Percentiles rank a stretch among this genome's conserved stretches.
Evolutionary conservation across 768 basidiomycete species (phyloP).

Genomic region (Tephrocybe sp.): DNA sequence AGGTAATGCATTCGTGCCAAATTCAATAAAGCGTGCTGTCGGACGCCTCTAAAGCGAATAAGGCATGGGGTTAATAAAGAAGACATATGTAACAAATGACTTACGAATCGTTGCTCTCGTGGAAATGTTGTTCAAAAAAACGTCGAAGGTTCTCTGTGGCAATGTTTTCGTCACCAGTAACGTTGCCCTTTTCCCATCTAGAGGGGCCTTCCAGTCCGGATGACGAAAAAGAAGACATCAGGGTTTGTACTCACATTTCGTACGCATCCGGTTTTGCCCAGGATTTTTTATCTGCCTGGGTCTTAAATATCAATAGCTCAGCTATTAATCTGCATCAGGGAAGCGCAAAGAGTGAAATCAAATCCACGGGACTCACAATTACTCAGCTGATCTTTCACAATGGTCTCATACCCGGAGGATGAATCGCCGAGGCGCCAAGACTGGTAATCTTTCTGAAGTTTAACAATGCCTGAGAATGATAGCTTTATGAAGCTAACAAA

Average conservation of each 20-base stretch:
- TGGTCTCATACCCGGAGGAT: conserved; percentile 44
- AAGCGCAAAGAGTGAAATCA: neutral
- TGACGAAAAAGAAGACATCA: neutral
- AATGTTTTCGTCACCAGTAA: conserved; percentile 64
- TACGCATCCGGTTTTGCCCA: conserved; percentile 64
- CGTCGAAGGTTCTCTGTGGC: conserved; percentile 70
- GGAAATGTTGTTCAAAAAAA: conserved; percentile 86
- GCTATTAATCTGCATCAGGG: conserved; percentile 19
- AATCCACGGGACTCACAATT: conserved; percentile 30
- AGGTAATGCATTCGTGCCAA: conserved; percentile 77
- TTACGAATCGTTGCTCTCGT: conserved; percentile 77
- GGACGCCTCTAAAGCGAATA: conserved; percentile 53
- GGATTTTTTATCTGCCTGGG: conserved; percentile 59
- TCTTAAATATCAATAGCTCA: conserved; percentile 58
- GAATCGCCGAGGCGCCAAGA: conserved; percentile 55
- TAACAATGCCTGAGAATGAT: conserved; percentile 68
- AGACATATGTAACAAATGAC: too few species aligned
- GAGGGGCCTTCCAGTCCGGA: neutral
- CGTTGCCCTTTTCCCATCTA: conserved; percentile 68
- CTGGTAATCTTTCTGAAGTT: conserved; percentile 64
- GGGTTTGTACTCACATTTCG: conserved; percentile 44
- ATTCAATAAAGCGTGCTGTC: conserved; percentile 78
- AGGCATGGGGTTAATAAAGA: too few species aligned
- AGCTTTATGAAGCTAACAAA: conserved; percentile 73
- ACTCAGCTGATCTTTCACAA: conserved; percentile 52